A percentile compares a stretch with the other conserved stretches of the same genome.
Evolutionary conservation across 805 yeast species (phyloP).

Genomic region (Lachancea quebecensis): DNA sequence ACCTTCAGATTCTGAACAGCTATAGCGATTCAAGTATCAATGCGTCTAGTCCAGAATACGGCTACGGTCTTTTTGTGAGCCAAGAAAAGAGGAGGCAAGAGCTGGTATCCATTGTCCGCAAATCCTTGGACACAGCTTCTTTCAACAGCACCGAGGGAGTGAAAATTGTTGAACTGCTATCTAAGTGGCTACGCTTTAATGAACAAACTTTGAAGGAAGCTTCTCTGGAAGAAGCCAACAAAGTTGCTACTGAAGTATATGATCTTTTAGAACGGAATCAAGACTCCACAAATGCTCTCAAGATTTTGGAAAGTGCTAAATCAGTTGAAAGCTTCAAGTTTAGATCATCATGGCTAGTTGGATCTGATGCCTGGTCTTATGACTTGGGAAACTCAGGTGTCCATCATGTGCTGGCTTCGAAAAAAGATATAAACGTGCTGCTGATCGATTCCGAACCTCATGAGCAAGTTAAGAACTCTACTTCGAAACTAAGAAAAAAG

Average conservation of each 20-base stretch:
- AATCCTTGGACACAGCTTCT: constrained; percentile 38
- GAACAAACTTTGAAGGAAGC: constrained; percentile 31
- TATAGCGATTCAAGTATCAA: constrained; percentile 38
- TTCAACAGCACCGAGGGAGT: constrained; percentile 40
- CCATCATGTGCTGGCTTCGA: constrained; percentile 72
- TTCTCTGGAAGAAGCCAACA: constrained; percentile 27
- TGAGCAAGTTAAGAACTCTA: constrained; percentile 34
- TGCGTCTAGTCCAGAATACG: constrained; percentile 73
- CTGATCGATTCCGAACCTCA: constrained; percentile 82
- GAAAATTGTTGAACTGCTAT: constrained; percentile 47
- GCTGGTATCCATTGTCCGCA: constrained; percentile 40
- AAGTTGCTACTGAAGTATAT: constrained; percentile 30
- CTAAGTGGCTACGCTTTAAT: constrained; percentile 62
- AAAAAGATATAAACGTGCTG: constrained; percentile 73
- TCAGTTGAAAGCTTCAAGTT: constrained; percentile 40
- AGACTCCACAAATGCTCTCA: constrained; percentile 36
- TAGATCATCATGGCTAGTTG: constrained; percentile 72
- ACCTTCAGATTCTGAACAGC: constrained; percentile 57
- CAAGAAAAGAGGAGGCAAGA: constrained; percentile 44
- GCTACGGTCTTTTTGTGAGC: constrained; percentile 69
- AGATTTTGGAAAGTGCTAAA: constrained; percentile 36
- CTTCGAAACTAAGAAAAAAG: constrained; percentile 58
- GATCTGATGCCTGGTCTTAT: constrained; percentile 93
- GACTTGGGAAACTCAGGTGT: constrained; percentile 90
- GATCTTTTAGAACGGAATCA: constrained; percentile 35